Percentiles rank a stretch among this genome's conserved stretches.
These are phyloP conservation scores for Mucor sp. DNA, from an alignment of 371 early-diverging fungal species.

Conservation along the genomic window DNA sequence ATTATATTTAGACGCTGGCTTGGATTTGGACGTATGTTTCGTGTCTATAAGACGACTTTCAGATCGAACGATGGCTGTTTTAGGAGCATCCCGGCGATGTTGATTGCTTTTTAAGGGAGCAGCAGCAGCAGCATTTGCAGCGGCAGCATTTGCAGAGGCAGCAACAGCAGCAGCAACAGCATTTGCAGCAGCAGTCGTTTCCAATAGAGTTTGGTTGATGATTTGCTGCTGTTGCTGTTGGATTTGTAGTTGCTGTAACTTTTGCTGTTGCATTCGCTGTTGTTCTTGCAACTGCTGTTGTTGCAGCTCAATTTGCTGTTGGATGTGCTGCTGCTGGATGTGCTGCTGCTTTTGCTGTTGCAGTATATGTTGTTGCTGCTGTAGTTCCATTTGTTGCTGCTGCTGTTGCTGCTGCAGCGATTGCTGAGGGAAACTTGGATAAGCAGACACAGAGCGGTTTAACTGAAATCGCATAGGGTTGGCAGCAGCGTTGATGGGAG, in stretches of 20 bases:
- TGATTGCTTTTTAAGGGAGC: background rate
- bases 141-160: background rate
- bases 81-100: background rate
- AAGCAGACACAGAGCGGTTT: conserved; percentile 17
- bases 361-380: conserved; percentile 2
- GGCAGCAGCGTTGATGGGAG: background rate
- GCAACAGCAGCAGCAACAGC: background rate
- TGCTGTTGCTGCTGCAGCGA: background rate
- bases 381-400: background rate
- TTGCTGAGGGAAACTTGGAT: conserved; percentile 13
- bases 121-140: background rate
- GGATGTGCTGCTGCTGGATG: conserved; percentile 14
- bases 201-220: conserved; percentile 9
- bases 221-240: conserved; percentile 22
- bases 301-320: conserved; percentile 13
- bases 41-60: background rate
- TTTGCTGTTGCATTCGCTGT: conserved; percentile 13
- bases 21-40: background rate
- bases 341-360: conserved; percentile 12
- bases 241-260: conserved; percentile 5
- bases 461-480: background rate
- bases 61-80: background rate
- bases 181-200: background rate
- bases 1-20: background rate
- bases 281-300: conserved; percentile 14